phyloP scores from a whole-genome alignment of 1,284 basidiomycete species.

The Puccinia triticina region DNA sequence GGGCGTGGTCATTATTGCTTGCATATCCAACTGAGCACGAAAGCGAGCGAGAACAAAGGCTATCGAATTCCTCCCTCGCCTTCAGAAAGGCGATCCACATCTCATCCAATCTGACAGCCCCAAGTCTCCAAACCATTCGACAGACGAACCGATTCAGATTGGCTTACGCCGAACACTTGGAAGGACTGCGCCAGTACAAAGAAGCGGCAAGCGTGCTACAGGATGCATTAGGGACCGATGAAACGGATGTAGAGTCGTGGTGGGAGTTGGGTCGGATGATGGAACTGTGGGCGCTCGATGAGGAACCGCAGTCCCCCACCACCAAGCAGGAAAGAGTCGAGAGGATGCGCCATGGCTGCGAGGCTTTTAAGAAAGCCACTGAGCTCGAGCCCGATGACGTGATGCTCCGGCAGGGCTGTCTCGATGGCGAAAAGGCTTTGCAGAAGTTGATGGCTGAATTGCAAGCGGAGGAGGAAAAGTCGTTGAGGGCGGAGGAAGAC shows the following conservation, averaged over 20 bases:
- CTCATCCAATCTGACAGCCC: background rate
- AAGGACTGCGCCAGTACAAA: conserved; percentile 21
- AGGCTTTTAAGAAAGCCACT: conserved; percentile 28
- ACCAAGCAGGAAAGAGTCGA: conserved; percentile 35
- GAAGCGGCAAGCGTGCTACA: conserved; percentile 35
- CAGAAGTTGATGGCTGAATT: background rate
- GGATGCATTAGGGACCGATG: conserved; percentile 25
- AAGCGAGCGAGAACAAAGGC: conserved; percentile 26
- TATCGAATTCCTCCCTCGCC: conserved; percentile 33
- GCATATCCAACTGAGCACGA: conserved; percentile 4
- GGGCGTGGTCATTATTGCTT: conserved; percentile 39
- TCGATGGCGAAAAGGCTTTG: conserved; percentile 11
- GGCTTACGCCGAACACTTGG: conserved; percentile 28
- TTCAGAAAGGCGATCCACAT: conserved; percentile 36
- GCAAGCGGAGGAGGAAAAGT: conserved; percentile 11
- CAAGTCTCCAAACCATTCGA: conserved; percentile 6
- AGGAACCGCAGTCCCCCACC: background rate
- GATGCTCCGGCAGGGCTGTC: background rate
- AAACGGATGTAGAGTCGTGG: conserved; percentile 17
- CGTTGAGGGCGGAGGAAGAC: conserved; percentile 12
- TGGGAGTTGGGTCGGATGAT: conserved; percentile 38
- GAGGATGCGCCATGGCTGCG: conserved; percentile 17
- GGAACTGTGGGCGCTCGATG: conserved; percentile 28
- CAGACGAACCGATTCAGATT: conserved; percentile 33
- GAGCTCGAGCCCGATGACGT: conserved; percentile 22